Percentiles rank a stretch among this genome's conserved stretches.
These are phyloP conservation scores for Alternaria sp. DNA, from an alignment of 2,329 filamentous ascomycete species.

Conservation along the genomic window DNA sequence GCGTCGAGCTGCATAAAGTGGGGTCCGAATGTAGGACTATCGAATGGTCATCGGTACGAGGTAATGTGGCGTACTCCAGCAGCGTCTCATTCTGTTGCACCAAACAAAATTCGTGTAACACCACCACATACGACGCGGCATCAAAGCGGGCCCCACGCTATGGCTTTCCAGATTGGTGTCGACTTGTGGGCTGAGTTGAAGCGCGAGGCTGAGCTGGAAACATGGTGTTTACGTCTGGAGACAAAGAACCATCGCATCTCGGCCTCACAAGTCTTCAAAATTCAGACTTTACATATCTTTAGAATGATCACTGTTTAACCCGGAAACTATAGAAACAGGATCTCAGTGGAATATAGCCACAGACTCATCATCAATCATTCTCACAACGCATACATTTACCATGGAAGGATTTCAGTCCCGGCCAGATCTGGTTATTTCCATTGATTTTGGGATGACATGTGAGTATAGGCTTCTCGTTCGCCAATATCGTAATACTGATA, in stretches of 20 bases:
- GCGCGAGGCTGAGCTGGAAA: neutral
- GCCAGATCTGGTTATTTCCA: neutral
- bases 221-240: neutral
- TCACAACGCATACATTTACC: neutral
- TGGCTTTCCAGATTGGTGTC: neutral
- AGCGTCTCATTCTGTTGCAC: no score
- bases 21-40: neutral
- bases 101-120: neutral
- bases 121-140: neutral
- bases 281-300: accelerated
- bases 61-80: neutral
- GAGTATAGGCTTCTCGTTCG: accelerated
- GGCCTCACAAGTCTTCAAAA: neutral
- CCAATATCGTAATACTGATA: neutral
- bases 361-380: neutral
- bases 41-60: neutral
- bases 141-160: neutral
- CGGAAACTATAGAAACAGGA: neutral
- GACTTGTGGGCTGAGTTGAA: neutral
- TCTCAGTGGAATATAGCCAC: accelerated
- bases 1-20: neutral
- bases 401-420: neutral
- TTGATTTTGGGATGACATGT: constrained; percentile 6
- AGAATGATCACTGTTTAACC: no score
- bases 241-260: neutral